Conservation (phyloP, 129 eudicot genomes). For the Artemisia argyi region DNA sequence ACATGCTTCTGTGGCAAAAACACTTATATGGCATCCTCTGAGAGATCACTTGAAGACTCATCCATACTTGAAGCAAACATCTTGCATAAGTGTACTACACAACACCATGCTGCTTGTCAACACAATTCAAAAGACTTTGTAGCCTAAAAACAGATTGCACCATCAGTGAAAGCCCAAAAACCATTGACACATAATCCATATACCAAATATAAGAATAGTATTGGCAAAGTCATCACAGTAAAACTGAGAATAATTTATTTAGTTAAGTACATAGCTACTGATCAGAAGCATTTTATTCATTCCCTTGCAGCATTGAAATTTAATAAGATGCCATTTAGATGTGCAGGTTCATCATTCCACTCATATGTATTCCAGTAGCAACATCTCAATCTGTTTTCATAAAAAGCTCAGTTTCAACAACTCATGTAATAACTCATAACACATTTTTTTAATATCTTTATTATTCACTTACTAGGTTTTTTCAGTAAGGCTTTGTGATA, state of each 20-base stretch:
- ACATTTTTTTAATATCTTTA: too few relatives aligned
- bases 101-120: slow-evolving; percentile 78
- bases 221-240: neutral
- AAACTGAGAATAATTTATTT: neutral
- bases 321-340: neutral
- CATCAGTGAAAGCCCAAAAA: slow-evolving; percentile 19
- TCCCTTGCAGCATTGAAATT: neutral
- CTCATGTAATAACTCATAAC: too few relatives aligned
- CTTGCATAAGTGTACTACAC: slow-evolving; percentile 47
- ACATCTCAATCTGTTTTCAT: neutral
- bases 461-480: too few relatives aligned
- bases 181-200: neutral
- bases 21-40: slow-evolving; percentile 51
- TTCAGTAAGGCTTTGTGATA: too few relatives aligned
- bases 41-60: slow-evolving; percentile 32
- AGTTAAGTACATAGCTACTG: slow-evolving; percentile 1
- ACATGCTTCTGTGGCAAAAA: slow-evolving; percentile 58
- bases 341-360: slow-evolving; percentile 1
- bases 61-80: slow-evolving; percentile 38
- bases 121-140: slow-evolving; percentile 50
- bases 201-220: too few relatives aligned
- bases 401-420: too few relatives aligned
- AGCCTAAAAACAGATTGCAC: slow-evolving; percentile 51
- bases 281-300: neutral
- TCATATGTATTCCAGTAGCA: slow-evolving; percentile 4